Evolutionary conservation across 176 grass and related monocot genomes (phyloP).

Genomic region (Aechmea fasciata): DNA sequence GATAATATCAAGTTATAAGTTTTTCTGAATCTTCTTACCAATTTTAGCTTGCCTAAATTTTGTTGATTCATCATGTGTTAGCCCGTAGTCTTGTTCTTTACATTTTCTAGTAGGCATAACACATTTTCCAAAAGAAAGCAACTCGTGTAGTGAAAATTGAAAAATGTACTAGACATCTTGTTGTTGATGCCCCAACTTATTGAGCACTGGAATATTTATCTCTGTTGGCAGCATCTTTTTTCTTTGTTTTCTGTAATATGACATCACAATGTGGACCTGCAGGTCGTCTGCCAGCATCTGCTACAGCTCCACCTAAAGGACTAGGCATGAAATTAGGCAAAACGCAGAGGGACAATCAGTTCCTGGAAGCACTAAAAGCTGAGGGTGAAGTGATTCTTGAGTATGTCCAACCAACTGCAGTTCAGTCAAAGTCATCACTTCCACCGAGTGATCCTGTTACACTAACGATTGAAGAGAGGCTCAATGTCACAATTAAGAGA

Average conservation of each 20-base stretch:
- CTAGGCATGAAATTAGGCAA: slow-evolving; percentile 69
- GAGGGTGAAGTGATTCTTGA: slow-evolving; percentile 86
- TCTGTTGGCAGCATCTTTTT: background rate
- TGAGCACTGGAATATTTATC: background rate
- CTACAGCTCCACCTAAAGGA: slow-evolving; percentile 42
- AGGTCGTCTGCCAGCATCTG: slow-evolving; percentile 43
- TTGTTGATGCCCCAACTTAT: background rate
- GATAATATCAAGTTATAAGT: no score
- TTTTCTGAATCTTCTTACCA: no score
- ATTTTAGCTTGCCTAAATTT: no score
- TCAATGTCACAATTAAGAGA: slow-evolving; percentile 55
- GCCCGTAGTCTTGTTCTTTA: no score
- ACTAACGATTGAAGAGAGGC: slow-evolving; percentile 77
- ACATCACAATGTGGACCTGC: slow-evolving; percentile 11
- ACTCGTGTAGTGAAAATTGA: no score
- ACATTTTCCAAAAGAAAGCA: no score
- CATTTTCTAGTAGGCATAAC: no score
- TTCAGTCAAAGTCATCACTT: slow-evolving; percentile 45
- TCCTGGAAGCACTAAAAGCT: slow-evolving; percentile 67
- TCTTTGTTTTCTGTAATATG: slow-evolving; percentile 9
- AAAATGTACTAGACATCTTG: background rate
- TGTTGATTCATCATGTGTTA: no score
- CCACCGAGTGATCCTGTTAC: slow-evolving; percentile 65
- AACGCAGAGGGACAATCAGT: slow-evolving; percentile 48
- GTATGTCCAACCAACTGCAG: slow-evolving; percentile 41